Conservation (phyloP, 2,329 filamentous ascomycete species). For the Periglandula ipomoeae region DNA sequence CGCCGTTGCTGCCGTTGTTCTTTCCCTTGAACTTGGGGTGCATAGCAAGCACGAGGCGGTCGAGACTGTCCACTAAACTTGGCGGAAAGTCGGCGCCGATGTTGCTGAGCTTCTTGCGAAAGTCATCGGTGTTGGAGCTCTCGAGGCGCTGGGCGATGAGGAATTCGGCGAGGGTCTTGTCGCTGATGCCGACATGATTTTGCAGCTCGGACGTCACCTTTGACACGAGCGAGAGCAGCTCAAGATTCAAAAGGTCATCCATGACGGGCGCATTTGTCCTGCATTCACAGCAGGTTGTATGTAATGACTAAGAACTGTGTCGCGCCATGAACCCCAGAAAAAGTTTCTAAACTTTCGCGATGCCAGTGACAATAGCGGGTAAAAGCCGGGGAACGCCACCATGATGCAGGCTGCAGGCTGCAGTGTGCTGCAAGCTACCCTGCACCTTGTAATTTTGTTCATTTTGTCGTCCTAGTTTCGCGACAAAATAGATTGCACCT, state of each 20-base stretch:
- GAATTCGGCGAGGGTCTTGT: slow-evolving; percentile 95
- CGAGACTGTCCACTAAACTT: slow-evolving; percentile 83
- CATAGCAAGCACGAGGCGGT: slow-evolving; percentile 79
- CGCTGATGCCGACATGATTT: slow-evolving; percentile 84
- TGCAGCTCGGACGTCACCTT: slow-evolving; percentile 91
- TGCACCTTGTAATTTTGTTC: too few species aligned
- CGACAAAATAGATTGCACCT: too few species aligned
- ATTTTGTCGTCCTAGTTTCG: too few species aligned
- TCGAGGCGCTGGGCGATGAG: slow-evolving; percentile 83
- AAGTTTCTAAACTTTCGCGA: background rate
- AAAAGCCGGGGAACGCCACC: background rate
- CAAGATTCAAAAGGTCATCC: slow-evolving; percentile 87
- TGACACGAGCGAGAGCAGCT: slow-evolving; percentile 86
- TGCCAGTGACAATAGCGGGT: background rate
- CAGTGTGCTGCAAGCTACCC: too few species aligned
- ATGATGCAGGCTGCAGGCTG: background rate
- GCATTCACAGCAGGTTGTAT: slow-evolving; percentile 4
- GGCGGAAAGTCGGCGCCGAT: slow-evolving; percentile 77
- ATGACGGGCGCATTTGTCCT: slow-evolving; percentile 39
- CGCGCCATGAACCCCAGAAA: background rate
- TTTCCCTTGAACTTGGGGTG: slow-evolving; percentile 78
- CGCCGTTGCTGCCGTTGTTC: slow-evolving; percentile 27
- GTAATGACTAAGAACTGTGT: background rate
- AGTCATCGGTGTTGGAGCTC: slow-evolving; percentile 60
- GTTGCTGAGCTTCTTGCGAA: slow-evolving; percentile 64